Conservation (phyloP, 2,329 filamentous ascomycete species). For the Colletotrichum navitas region DNA sequence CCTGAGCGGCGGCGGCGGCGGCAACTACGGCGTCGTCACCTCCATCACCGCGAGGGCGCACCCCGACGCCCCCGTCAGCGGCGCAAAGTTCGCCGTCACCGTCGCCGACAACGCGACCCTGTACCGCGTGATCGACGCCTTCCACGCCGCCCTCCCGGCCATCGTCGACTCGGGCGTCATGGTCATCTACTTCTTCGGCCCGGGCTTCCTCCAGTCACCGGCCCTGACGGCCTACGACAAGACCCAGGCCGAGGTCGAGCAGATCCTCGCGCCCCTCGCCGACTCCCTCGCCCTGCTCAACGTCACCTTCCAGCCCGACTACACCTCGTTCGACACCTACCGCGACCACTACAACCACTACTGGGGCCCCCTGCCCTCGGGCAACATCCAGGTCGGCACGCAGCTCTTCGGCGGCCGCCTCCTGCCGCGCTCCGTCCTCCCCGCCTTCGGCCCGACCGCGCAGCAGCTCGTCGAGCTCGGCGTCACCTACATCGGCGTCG, state of each 20-base stretch:
- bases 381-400: conserved; percentile 47
- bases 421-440: conserved; percentile 47
- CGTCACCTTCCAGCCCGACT: conserved; percentile 47
- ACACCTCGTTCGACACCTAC: conserved; percentile 49
- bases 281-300: conserved; percentile 44
- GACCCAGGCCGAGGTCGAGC: conserved; percentile 53
- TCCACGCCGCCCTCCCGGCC: conserved; percentile 37
- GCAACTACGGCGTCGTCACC: conserved; percentile 63
- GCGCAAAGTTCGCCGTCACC: conserved; percentile 32
- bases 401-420: conserved; percentile 51
- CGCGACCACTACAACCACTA: conserved; percentile 43
- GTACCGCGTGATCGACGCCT: conserved; percentile 48
- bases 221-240: conserved; percentile 60
- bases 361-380: conserved; percentile 44
- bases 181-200: conserved; percentile 51
- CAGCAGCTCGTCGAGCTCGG: conserved; percentile 31
- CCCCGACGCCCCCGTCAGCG: conserved; percentile 54
- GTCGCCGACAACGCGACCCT: conserved; percentile 61
- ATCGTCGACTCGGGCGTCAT: conserved; percentile 39
- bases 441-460: conserved; percentile 31
- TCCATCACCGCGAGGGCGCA: conserved; percentile 67
- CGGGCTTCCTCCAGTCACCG: conserved; percentile 43
- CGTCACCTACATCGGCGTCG: conserved; percentile 38
- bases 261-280: conserved; percentile 58
- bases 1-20: conserved; percentile 62